phyloP scores from a whole-genome alignment of 805 yeast species.

The Kuraishia borneana region DNA sequence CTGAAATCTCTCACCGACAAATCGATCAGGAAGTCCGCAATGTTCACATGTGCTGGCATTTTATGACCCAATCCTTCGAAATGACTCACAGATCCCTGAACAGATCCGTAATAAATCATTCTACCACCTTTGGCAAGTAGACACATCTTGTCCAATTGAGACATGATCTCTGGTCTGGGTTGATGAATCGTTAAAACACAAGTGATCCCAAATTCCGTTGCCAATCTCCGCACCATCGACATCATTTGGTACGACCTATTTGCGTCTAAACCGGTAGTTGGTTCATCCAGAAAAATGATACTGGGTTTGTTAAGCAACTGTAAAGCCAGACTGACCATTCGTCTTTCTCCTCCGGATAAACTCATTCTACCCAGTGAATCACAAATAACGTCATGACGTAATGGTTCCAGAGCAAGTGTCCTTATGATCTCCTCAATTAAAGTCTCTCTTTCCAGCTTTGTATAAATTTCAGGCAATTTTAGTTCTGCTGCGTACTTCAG shows the following conservation, averaged over 20 bases:
- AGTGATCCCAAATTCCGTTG: constrained; percentile 45
- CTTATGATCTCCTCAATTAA: constrained; percentile 42
- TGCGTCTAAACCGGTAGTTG: constrained; percentile 73
- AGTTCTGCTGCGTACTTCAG: constrained; percentile 53
- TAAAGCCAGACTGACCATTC: constrained; percentile 59
- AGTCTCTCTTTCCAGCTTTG: constrained; percentile 26
- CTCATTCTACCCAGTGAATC: constrained; percentile 33
- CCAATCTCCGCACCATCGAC: constrained; percentile 39
- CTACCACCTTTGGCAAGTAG: constrained; percentile 50
- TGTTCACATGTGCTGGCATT: constrained; percentile 6
- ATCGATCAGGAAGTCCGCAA: constrained; percentile 24
- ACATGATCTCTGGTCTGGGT: constrained; percentile 60
- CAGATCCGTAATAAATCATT: constrained; percentile 8
- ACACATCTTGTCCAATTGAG: constrained; percentile 49
- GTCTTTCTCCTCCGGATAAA: constrained; percentile 67
- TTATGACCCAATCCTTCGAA: constrained; percentile 5
- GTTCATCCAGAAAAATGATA: constrained; percentile 62
- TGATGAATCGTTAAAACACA: constrained; percentile 64
- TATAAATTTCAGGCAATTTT: constrained; percentile 31
- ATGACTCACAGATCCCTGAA: constrained; percentile 4
- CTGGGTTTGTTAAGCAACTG: constrained; percentile 62
- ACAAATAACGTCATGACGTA: constrained; percentile 39
- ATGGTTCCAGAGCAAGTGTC: constrained; percentile 45
- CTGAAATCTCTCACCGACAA: constrained; percentile 24
- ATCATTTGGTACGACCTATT: constrained; percentile 52